These are phyloP conservation scores for Cyclostephanos tholiformis DNA, from an alignment of 108 stramenopile genomes.

Conservation along the genomic window DNA sequence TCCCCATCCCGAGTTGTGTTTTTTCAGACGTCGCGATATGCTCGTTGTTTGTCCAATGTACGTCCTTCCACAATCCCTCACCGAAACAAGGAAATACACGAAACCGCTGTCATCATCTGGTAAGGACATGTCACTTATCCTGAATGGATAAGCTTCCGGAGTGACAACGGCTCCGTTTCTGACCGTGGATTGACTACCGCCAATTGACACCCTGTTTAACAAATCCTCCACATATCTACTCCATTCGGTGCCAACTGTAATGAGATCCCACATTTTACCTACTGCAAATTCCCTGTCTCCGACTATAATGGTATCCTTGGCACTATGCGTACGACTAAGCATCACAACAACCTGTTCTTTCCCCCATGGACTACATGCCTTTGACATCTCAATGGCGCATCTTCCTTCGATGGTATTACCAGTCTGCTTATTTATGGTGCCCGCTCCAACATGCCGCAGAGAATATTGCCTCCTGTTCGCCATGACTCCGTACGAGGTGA, in stretches of 20 bases:
- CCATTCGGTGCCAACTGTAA: conserved; percentile 7
- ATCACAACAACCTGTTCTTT: conserved; percentile 17
- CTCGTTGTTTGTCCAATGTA: conserved; percentile 19
- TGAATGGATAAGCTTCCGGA: conserved; percentile 10
- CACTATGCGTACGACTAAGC: background rate
- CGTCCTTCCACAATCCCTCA: background rate
- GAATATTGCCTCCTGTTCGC: conserved; percentile 18
- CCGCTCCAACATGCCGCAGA: conserved; percentile 11
- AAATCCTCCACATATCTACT: background rate
- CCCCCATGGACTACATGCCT: conserved; percentile 1
- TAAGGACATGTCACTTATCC: background rate
- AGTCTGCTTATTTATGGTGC: conserved; percentile 24
- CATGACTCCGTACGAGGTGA: background rate
- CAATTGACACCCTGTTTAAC: background rate
- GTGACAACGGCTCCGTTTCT: background rate
- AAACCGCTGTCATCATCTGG: conserved; percentile 3
- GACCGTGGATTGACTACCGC: background rate
- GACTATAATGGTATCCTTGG: conserved; percentile 4
- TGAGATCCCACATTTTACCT: conserved; percentile 1
- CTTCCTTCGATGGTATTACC: conserved; percentile 21
- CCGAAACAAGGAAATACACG: conserved; percentile 14
- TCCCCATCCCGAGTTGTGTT: background rate
- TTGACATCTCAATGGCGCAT: conserved; percentile 16
- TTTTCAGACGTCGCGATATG: background rate
- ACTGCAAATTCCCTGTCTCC: background rate